Conservation (phyloP, 176 grass and related monocot genomes). For the Cenchrus fungigraminus region DNA sequence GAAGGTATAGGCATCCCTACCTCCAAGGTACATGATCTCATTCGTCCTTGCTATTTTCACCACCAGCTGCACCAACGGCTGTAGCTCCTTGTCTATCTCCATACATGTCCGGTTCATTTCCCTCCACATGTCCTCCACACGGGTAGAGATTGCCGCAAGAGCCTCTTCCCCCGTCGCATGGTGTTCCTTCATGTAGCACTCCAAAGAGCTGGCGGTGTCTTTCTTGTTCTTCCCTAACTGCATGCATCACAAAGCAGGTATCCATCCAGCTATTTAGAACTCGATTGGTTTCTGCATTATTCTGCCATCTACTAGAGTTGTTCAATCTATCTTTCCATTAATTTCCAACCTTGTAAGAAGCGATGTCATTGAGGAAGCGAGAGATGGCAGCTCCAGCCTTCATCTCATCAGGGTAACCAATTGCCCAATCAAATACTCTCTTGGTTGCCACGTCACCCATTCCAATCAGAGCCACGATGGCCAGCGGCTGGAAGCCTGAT, state of each 20-base stretch:
- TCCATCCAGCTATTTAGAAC: too few species aligned
- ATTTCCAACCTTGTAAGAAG: background rate
- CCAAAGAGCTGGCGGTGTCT: background rate
- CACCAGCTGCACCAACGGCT: background rate
- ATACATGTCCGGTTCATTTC: background rate
- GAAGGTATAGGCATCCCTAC: too few species aligned
- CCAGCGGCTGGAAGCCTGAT: background rate
- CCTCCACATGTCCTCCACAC: background rate
- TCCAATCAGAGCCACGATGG: background rate
- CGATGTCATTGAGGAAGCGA: constrained; percentile 20
- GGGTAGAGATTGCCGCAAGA: background rate
- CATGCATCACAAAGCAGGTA: background rate
- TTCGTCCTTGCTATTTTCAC: background rate
- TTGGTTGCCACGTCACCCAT: background rate
- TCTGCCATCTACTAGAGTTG: background rate
- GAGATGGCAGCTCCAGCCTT: background rate
- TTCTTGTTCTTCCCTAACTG: constrained; percentile 1
- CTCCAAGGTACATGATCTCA: too few species aligned
- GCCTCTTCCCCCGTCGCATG: background rate
- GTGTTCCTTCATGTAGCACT: constrained; percentile 32
- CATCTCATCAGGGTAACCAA: background rate
- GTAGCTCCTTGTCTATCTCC: background rate
- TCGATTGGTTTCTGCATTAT: too few species aligned
- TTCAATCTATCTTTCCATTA: too few species aligned
- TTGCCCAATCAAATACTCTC: constrained; percentile 25